These are phyloP conservation scores for Metrosideros polymorpha DNA, from an alignment of 441 rosid genomes.

Conservation along the genomic window DNA sequence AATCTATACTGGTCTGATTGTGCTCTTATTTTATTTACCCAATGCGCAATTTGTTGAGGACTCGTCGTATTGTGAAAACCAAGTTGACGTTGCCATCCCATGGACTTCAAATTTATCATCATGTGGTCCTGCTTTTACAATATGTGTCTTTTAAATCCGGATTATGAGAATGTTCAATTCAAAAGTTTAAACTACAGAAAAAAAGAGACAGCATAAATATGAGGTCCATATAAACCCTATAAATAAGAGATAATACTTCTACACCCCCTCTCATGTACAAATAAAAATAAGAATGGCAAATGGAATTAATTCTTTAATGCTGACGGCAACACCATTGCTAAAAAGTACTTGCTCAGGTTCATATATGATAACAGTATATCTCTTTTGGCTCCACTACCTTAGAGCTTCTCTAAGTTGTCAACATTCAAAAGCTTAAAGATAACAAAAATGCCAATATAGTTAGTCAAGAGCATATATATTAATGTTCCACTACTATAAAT, in stretches of 20 bases:
- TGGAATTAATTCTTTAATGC: not conserved
- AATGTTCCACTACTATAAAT: not conserved
- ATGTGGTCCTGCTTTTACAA: not conserved
- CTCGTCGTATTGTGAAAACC: not conserved
- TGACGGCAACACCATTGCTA: not conserved
- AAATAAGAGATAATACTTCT: no score
- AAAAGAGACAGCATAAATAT: no score
- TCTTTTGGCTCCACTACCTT: not conserved
- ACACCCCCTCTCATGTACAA: not conserved
- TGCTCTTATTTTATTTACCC: not conserved
- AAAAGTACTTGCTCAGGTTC: not conserved
- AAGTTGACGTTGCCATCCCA: not conserved
- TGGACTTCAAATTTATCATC: not conserved
- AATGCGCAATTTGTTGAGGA: not conserved
- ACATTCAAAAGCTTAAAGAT: not conserved
- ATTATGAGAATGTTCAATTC: not conserved
- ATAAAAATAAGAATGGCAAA: not conserved
- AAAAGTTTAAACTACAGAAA: not conserved
- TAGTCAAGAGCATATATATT: not conserved
- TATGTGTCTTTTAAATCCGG: not conserved
- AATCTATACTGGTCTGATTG: not conserved
- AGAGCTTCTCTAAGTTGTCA: not conserved
- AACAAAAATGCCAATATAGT: not conserved
- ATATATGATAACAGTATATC: not conserved
- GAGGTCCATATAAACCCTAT: no score